Conservation (phyloP, 352 stramenopile species). For the Pythium oligandrum region DNA sequence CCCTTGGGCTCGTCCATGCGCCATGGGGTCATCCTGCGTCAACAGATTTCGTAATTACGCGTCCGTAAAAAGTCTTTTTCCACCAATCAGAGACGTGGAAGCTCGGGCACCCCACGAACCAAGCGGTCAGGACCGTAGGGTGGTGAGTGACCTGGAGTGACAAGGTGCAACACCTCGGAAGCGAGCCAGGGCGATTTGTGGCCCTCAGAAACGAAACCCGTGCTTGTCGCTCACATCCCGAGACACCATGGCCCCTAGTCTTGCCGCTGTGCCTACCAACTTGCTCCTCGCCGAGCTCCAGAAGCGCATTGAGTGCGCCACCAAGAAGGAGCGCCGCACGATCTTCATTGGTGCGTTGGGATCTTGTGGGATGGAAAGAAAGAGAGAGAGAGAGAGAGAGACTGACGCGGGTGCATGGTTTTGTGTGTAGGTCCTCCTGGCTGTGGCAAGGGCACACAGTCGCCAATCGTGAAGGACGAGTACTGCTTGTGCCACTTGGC, state of each 20-base stretch:
- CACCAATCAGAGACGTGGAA: constrained; percentile 4
- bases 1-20: too few relatives aligned
- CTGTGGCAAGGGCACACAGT: constrained; percentile 99
- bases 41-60: constrained; percentile 5
- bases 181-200: too few relatives aligned
- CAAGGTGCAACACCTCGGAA: too few relatives aligned
- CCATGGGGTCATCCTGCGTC: too few relatives aligned
- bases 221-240: background rate
- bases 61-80: constrained; percentile 19
- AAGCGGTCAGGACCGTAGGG: background rate
- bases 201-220: constrained; percentile 18
- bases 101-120: too few relatives aligned
- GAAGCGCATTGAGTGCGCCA: constrained; percentile 88
- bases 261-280: constrained; percentile 78
- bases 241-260: constrained; percentile 36
- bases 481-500: constrained; percentile 98
- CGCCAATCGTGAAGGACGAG: constrained; percentile 96
- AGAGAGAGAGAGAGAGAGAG: too few relatives aligned
- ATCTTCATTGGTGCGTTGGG: constrained; percentile 90
- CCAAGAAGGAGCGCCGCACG: constrained; percentile 92
- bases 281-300: constrained; percentile 88
- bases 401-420: too few relatives aligned
- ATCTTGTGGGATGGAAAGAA: too few relatives aligned
- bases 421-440: constrained; percentile 76
- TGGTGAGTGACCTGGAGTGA: background rate